Evolutionary conservation across 2,329 filamentous ascomycete species (phyloP).

Genomic region (Penicillium sp.): DNA sequence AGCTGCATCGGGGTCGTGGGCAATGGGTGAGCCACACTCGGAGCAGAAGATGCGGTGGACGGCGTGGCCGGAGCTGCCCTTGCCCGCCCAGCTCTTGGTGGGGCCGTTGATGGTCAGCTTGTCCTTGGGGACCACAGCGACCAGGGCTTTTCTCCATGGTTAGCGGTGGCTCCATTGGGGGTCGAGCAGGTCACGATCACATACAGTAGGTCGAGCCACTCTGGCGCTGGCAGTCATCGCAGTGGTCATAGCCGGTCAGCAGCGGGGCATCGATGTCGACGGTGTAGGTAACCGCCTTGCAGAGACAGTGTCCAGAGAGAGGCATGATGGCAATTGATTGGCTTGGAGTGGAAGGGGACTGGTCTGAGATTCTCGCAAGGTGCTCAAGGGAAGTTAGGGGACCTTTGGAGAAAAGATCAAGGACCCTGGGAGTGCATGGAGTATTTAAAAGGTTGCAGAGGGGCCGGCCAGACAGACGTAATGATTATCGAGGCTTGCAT

Average conservation of each 20-base stretch:
- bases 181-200: constrained; percentile 1
- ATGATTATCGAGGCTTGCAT: background rate
- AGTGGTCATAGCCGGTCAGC: constrained; percentile 67
- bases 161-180: background rate
- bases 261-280: constrained; percentile 50
- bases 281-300: constrained; percentile 72
- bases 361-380: constrained; percentile 19
- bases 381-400: constrained; percentile 25
- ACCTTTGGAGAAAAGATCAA: background rate
- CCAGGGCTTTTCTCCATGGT: constrained; percentile 57
- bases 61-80: constrained; percentile 62
- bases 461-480: background rate
- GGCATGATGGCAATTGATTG: constrained; percentile 55
- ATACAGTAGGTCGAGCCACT: constrained; percentile 67
- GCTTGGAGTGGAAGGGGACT: constrained; percentile 6
- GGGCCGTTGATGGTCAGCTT: constrained; percentile 66
- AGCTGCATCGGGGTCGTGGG: constrained; percentile 71
- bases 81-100: constrained; percentile 65
- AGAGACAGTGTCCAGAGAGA: constrained; percentile 71
- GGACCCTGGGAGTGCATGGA: constrained; percentile 1
- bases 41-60: constrained; percentile 72
- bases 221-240: constrained; percentile 73
- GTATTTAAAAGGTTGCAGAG: constrained; percentile 21
- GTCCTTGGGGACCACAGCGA: constrained; percentile 68
- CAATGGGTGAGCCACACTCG: constrained; percentile 70